Base-by-base conservation (phyloP, 2,329 filamentous ascomycete species). In the Claviceps monticola region DNA sequence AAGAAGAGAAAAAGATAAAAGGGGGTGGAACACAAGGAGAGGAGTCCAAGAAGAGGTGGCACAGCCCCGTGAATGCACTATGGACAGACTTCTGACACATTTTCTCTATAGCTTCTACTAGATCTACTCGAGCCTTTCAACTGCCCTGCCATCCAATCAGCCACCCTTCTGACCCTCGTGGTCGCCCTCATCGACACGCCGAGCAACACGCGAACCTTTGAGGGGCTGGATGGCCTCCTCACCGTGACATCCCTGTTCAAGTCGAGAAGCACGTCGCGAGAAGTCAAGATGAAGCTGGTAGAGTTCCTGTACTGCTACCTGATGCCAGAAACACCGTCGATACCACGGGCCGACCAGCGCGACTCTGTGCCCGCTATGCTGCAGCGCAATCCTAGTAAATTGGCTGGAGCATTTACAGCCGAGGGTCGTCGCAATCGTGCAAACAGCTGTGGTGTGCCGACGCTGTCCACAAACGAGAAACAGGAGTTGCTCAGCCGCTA, bases 271-370 rank as follows among this genome's bases (percentile, higher is more conserved):
- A 96, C 91, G 3, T 82, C 82, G 23, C 82, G 88, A 55, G 87
- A 91, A 60, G 90, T 97, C 58, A 96, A 95, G 72, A 79, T 95
- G 63, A 93, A 95, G 67, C 80, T 95, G n/a, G 84, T 96, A 59
- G 93, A 97, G 68, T 97, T 97, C 64, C 72, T 98, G 49, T 97
- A 97, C 74, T 97, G 97, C 69, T 98, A 97, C 68, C 83, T 98
- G 59, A 95, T 97, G 84, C 90, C 91, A 49, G 93, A 98, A 70
- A 80, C 79, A 0, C 82, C 76, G 45, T 71, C 76, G 19, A 75
- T 77, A 56, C 75, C 78, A 5, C 69, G 69, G 55, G 71, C 75
- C 55, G 70, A 67, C 19, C 65, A 66, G 49, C 68, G 67, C 48
- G 67, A 68, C 53, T 73, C 72, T 2, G 62, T 75, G 8, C 71